Evolutionary conservation across 2,329 filamentous ascomycete species (phyloP).

Genomic region (Aspergillus sp.): DNA sequence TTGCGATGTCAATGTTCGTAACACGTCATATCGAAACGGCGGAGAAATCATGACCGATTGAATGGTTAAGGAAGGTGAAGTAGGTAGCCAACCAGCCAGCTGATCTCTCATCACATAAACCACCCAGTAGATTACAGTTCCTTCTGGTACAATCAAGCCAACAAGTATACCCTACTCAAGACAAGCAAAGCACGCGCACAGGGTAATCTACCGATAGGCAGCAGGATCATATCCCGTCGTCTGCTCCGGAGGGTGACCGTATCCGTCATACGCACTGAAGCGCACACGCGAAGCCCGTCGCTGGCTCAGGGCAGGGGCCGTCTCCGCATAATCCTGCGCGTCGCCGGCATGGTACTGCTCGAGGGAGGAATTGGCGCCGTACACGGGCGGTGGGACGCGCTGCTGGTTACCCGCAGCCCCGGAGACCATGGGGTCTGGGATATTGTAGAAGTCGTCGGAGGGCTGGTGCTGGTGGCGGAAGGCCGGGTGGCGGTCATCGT

Average conservation of each 20-base stretch:
- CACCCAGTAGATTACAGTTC: neutral
- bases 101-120: neutral
- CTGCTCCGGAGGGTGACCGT: slow-evolving; percentile 29
- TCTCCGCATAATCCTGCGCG: slow-evolving; percentile 30
- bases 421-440: slow-evolving; percentile 1
- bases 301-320: slow-evolving; percentile 18
- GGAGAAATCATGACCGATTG: neutral
- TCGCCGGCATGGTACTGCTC: slow-evolving; percentile 27
- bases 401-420: neutral
- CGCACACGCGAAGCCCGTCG: slow-evolving; percentile 18
- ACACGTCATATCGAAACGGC: slow-evolving; percentile 6
- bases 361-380: slow-evolving; percentile 1
- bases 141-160: neutral
- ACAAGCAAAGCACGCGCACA: neutral
- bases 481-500: slow-evolving; percentile 4
- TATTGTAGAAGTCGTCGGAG: slow-evolving; percentile 3
- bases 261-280: slow-evolving; percentile 23
- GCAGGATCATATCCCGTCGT: slow-evolving; percentile 39
- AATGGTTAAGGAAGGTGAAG: neutral
- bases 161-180: no score
- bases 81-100: neutral
- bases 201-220: slow-evolving; percentile 24
- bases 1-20: slow-evolving; percentile 6
- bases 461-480: slow-evolving; percentile 5
- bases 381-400: slow-evolving; percentile 4